Evolutionary conservation across 176 grass and related monocot genomes (phyloP), one percentile per base, ranked within the genome.

Genomic region (Musa beccarii): DNA sequence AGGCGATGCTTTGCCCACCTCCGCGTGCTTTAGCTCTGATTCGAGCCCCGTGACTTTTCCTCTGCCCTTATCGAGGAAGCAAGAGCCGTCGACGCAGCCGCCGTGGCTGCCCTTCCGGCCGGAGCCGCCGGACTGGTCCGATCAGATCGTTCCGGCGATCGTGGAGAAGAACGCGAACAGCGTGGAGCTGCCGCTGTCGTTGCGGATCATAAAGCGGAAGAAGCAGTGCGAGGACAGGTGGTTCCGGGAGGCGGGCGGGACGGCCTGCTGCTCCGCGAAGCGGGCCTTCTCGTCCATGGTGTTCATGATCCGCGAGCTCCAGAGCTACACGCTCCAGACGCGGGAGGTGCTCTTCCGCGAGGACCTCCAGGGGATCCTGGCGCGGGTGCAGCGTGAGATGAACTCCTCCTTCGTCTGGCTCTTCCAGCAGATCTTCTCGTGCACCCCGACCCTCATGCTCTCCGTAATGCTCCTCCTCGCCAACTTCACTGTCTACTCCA

Each of bases 341-440:
- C 83, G 88, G 79, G 79, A 89, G 80, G 13, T 54, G 24, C 74
- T 99, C 19, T 56, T 86, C 19, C 80, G 89, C 73, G 88, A 94
- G 88, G 91, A 99, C 72, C 77, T 84, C 43, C 86, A 88, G 69
- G 79, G 73, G 17, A 84, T 95, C 50, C 73, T 94, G 1, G 59
- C 61, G 3, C 78, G 82, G 52, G 96, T 99, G 1, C 91, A 88
- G 28, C 80, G 72, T 66, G 96, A 99, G 84, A 95, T 99, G 84
- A 85, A 92, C 65, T 83, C 86, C 61, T 99, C 91, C n/a, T 99
- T 99, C 80, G 91, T 99, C 29, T 99, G 96, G 96, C 89, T 99
- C 52, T 99, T 99, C 89, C 96, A 99, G 86, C 88, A 87, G 80
- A 92, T 99, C 68, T 99, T 99, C 79, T 74, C 91, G 51, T 75